Conservation (phyloP, 225 moss, liverwort and hornwort species). For the Sphagnum contortum region DNA sequence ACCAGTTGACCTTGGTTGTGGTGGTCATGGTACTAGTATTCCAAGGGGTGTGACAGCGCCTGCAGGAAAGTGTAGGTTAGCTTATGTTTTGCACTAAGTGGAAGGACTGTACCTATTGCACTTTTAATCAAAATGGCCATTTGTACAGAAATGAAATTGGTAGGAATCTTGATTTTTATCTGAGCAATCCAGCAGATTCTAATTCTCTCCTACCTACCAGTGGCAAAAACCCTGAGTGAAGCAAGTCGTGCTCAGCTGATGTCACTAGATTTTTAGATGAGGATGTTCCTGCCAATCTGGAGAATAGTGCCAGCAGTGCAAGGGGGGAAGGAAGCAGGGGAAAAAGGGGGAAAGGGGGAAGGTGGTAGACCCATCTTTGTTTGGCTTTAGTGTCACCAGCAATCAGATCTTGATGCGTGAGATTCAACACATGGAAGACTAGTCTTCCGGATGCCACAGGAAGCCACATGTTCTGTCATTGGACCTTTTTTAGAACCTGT, state of each 20-base stretch:
- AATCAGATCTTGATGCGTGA: slow-evolving; percentile 99
- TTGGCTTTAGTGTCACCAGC: slow-evolving; percentile 92
- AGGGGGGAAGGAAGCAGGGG: slow-evolving; percentile 78
- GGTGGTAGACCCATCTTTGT: slow-evolving; percentile 84
- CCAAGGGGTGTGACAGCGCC: too few relatives aligned
- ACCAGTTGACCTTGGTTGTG: too few relatives aligned
- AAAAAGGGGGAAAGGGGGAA: slow-evolving; percentile 96
- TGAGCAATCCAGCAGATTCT: slow-evolving; percentile 46
- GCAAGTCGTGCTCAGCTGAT: slow-evolving; percentile 26
- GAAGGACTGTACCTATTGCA: too few relatives aligned
- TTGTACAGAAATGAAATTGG: too few relatives aligned
- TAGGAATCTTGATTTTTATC: too few relatives aligned
- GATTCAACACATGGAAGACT: slow-evolving; percentile 95
- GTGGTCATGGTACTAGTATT: too few relatives aligned
- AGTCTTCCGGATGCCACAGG: slow-evolving; percentile 5
- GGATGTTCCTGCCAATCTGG: slow-evolving; percentile 21
- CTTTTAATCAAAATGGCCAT: too few relatives aligned
- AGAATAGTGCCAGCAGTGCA: slow-evolving; percentile 17
- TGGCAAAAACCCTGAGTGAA: slow-evolving; percentile 57
- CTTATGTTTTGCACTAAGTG: too few relatives aligned
- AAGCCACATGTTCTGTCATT: too few relatives aligned
- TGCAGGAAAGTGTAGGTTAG: too few relatives aligned
- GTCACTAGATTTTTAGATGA: slow-evolving; percentile 41
- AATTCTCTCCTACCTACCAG: slow-evolving; percentile 29
- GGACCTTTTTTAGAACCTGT: too few relatives aligned